These are phyloP conservation scores for Dispira simplex DNA, from an alignment of 192 early-diverging fungal species.

Conservation along the genomic window DNA sequence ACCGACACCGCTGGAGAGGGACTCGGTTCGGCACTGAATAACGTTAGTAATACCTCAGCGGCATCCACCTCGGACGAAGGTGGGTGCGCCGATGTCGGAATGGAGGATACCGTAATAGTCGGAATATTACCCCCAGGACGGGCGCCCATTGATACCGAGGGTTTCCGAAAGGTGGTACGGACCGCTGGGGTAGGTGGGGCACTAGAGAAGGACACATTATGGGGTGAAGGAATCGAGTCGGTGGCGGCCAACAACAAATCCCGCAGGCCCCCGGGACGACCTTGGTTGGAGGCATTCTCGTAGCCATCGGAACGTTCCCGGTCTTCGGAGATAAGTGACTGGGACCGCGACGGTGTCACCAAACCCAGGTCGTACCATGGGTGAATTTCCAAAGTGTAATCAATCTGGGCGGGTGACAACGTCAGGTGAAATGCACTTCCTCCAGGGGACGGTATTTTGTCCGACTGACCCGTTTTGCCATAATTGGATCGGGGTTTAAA, in stretches of 20 bases:
- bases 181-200: too few species aligned
- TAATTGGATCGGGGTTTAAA: background rate
- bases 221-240: background rate
- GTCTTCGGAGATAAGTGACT: too few species aligned
- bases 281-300: too few species aligned
- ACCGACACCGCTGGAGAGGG: conserved; percentile 1
- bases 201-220: background rate
- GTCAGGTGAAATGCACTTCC: background rate
- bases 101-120: too few species aligned
- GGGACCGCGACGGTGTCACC: background rate
- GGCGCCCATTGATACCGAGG: too few species aligned
- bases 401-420: background rate
- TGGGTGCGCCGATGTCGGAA: too few species aligned
- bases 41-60: background rate
- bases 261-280: background rate
- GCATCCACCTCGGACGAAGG: conserved; percentile 1
- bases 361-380: background rate
- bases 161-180: too few species aligned
- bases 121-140: too few species aligned
- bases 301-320: too few species aligned
- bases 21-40: conserved; percentile 6
- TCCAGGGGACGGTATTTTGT: background rate
- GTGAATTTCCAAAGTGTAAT: background rate
- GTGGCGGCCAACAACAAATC: conserved; percentile 8
- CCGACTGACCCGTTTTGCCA: background rate